Evolutionary conservation across 2,329 filamentous ascomycete genomes (phyloP).

Genomic region (Grosmannia huntii): DNA sequence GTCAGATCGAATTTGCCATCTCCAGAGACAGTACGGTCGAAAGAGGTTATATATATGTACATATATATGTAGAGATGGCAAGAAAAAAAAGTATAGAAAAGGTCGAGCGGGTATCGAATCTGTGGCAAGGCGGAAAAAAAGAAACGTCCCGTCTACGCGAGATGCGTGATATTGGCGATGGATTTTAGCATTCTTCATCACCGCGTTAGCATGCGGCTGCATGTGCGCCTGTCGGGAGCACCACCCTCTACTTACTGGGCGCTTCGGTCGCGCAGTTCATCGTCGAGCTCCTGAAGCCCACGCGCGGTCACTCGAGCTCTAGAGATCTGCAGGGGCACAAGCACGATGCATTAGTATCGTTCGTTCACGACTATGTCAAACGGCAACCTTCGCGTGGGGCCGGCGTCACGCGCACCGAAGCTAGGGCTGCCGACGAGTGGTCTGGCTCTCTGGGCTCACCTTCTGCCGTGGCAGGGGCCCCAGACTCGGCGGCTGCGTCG

Average conservation of each 20-base stretch:
- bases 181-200: neutral
- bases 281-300: conserved; percentile 17
- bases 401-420: conserved; percentile 42
- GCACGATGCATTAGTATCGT: conserved; percentile 6
- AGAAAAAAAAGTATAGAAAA: neutral
- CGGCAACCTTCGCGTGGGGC: conserved; percentile 1
- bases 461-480: conserved; percentile 29
- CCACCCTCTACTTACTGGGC: conserved; percentile 6
- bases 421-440: conserved; percentile 51
- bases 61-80: neutral
- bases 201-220: neutral
- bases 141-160: neutral
- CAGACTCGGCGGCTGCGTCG: conserved; percentile 14
- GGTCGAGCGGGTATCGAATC: neutral
- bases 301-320: conserved; percentile 17
- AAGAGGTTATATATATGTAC: neutral
- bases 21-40: neutral
- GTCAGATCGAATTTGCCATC: neutral
- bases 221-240: neutral
- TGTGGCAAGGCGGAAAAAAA: neutral
- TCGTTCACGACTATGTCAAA: neutral
- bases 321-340: conserved; percentile 16
- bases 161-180: neutral
- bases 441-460: conserved; percentile 47
- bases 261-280: conserved; percentile 18